phyloP scores from a whole-genome alignment of 2,329 filamentous ascomycete species.

The Neonectria sp. region DNA sequence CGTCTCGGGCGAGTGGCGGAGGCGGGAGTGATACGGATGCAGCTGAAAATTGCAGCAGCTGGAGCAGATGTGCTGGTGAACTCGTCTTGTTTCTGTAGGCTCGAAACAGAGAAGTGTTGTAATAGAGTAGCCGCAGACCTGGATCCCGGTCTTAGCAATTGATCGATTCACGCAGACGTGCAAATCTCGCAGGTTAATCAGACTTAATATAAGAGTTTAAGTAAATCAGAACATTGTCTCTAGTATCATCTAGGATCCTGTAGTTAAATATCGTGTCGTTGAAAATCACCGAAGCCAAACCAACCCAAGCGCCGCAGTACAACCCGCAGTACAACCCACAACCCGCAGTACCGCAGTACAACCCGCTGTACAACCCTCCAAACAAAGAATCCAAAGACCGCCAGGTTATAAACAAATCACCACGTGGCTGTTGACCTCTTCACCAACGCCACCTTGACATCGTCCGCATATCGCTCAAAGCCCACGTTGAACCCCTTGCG shows the following conservation, averaged over 20 bases:
- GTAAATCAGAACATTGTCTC: constrained; percentile 9
- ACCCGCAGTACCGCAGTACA: too few species aligned
- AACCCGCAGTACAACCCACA: too few species aligned
- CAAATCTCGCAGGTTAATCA: background rate
- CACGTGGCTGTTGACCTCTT: constrained; percentile 27
- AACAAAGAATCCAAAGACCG: background rate
- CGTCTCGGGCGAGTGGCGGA: constrained; percentile 62
- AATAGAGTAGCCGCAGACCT: background rate
- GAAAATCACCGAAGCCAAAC: background rate
- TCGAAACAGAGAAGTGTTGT: constrained; percentile 5
- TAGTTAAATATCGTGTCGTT: constrained; percentile 1
- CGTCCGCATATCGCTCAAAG: constrained; percentile 49
- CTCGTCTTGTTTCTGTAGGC: constrained; percentile 33
- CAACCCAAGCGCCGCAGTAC: background rate
- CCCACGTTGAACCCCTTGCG: constrained; percentile 49
- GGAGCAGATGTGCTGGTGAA: constrained; percentile 22
- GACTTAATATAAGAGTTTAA: background rate
- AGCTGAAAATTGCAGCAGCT: constrained; percentile 12
- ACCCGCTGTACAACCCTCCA: background rate
- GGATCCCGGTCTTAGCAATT: background rate
- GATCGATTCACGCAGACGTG: too few species aligned
- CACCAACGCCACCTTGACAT: constrained; percentile 46
- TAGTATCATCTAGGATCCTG: constrained; percentile 10
- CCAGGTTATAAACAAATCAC: background rate
- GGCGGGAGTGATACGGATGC: constrained; percentile 44